phyloP scores from a whole-genome alignment of 164 flowering plant species.

The Magnolia kwangsiensis region DNA sequence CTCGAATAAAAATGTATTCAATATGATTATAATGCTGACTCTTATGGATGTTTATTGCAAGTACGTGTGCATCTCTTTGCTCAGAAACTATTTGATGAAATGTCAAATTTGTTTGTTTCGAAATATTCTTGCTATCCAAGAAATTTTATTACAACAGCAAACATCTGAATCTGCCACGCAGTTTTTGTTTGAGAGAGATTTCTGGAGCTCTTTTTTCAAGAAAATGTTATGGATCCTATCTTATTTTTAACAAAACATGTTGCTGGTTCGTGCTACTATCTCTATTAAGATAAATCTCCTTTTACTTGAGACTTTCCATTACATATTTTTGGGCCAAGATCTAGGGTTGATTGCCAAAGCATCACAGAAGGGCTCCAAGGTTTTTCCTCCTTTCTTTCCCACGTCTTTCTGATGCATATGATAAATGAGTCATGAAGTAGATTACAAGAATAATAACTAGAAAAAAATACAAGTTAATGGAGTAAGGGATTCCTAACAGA shows the following conservation, averaged over 20 bases:
- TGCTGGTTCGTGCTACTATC: slow-evolving; percentile 52
- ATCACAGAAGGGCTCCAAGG: slow-evolving; percentile 44
- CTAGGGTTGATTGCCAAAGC: slow-evolving; percentile 65
- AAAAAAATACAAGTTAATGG: neutral
- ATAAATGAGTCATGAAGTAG: neutral
- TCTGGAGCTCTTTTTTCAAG: slow-evolving; percentile 68
- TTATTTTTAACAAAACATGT: slow-evolving; percentile 67
- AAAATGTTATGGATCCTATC: slow-evolving; percentile 85
- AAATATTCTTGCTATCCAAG: slow-evolving; percentile 80
- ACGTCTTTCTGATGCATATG: neutral
- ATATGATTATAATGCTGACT: slow-evolving; percentile 17
- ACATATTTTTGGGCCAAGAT: slow-evolving; percentile 75
- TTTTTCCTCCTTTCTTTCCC: slow-evolving; percentile 19
- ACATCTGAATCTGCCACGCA: slow-evolving; percentile 60
- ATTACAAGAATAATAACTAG: neutral
- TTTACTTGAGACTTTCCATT: slow-evolving; percentile 65
- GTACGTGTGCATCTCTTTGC: slow-evolving; percentile 23
- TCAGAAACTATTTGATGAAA: slow-evolving; percentile 19
- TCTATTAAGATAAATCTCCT: slow-evolving; percentile 84
- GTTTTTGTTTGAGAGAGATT: slow-evolving; percentile 67
- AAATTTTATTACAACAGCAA: slow-evolving; percentile 65
- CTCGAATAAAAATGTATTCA: slow-evolving; percentile 16
- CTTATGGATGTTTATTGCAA: slow-evolving; percentile 34
- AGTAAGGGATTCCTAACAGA: neutral
- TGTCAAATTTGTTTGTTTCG: slow-evolving; percentile 46